Base-by-base conservation (phyloP, 2,329 filamentous ascomycete genomes). In the Venturia aucupariae region DNA sequence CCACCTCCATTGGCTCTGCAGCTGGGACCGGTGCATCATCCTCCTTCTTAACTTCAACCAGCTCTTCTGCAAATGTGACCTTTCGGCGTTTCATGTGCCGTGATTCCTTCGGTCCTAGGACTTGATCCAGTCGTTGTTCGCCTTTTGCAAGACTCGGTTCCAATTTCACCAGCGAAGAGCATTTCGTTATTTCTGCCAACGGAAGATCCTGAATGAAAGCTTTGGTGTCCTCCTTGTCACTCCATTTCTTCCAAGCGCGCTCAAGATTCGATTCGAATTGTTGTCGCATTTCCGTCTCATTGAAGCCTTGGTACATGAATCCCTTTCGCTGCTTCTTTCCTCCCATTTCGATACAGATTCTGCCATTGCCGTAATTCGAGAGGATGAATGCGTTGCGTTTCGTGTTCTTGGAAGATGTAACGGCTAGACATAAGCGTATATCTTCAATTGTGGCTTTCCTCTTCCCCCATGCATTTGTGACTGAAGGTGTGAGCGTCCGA, bases 71-170 rank as follows among this genome's bases (percentile, higher is more conserved):
- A 7, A 35, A 35, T 27, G 46, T 51, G 13, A 39, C 41, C 17
- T 62, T 54, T 17, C 61, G 39, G 8, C 46, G 42, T 17, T 54
- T 54, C 27, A 24, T 22, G 22, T 55, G 63, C 17, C 41, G 19
- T 27, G 46, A 72, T 69, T n/a, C 88, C 80, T 66, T 80, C 84
- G 60, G 81, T 80, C 73, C 87, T 90, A 65, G 46, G 68, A 92
- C 79, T 61, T 88, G 85, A 65, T 85, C 80, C n/a, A 92, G 79
- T 8, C 86, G 83, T 66, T 83, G 83, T 68, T 90, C 86, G 38
- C 88, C 88, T 48, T 64, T 61, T 30, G 54, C 63, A 15, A 60
- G 54, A 6, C 75, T 74, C 57, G 74, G 70, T 62, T 75, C 73
- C 4, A 72, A 64, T 22, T 72, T 72, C 39, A 75, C 71, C 0